phyloP scores from a whole-genome alignment of 148 eudicot genomes.

The Rhododendron ovatum region DNA sequence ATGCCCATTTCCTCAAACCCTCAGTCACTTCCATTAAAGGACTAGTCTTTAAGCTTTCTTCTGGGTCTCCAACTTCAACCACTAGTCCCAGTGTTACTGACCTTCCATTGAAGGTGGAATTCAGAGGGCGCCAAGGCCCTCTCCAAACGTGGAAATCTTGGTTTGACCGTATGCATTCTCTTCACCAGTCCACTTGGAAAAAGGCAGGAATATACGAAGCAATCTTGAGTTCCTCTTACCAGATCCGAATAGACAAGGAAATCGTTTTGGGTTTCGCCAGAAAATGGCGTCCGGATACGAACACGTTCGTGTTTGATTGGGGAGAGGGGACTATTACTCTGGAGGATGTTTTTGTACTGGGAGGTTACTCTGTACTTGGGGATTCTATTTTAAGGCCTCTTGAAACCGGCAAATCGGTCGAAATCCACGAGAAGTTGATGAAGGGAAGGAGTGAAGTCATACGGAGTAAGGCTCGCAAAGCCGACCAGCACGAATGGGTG shows the following conservation, averaged over 20 bases:
- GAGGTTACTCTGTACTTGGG: slow-evolving; percentile 46
- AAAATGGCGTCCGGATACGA: neutral
- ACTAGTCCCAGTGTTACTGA: neutral
- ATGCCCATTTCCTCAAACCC: slow-evolving; percentile 1
- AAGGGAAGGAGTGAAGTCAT: neutral
- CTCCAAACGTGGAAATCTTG: neutral
- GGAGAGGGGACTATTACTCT: neutral
- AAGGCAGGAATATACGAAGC: neutral
- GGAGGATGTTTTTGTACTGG: slow-evolving; percentile 4
- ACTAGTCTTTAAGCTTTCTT: neutral
- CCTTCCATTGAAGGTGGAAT: neutral
- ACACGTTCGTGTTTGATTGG: neutral
- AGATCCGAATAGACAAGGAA: neutral
- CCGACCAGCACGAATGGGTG: slow-evolving; percentile 17
- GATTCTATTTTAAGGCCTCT: slow-evolving; percentile 14
- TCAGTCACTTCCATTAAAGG: neutral
- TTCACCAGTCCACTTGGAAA: neutral
- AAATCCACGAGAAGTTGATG: slow-evolving; percentile 11
- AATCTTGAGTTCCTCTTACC: neutral
- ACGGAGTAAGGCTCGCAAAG: slow-evolving; percentile 3
- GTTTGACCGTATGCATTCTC: neutral
- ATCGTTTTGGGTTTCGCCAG: neutral
- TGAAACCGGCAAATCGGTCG: neutral
- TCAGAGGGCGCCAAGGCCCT: neutral
- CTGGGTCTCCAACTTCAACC: neutral